Percentiles rank a stretch among this genome's conserved stretches.
These are phyloP conservation scores for Aegilops tauschii DNA, from an alignment of 176 grass and related monocot genomes.

Conservation along the genomic window DNA sequence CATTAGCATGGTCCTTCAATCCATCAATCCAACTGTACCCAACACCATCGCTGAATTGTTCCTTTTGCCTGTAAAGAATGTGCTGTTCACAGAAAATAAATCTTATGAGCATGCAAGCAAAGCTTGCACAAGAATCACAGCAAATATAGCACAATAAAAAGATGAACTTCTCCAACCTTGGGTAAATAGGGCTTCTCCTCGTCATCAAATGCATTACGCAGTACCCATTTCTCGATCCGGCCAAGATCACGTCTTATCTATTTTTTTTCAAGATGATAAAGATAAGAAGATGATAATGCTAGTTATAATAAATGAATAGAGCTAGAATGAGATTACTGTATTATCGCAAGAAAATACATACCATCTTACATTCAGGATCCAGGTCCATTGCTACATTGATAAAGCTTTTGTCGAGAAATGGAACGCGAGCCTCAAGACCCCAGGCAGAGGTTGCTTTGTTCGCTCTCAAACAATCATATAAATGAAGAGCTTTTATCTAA, in stretches of 20 bases:
- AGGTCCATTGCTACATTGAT: slow-evolving; percentile 94
- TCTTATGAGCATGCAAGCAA: neutral
- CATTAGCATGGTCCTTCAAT: slow-evolving; percentile 82
- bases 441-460: slow-evolving; percentile 97
- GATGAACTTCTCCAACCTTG: slow-evolving; percentile 51
- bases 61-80: slow-evolving; percentile 98
- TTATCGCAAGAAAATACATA: slow-evolving; percentile 23
- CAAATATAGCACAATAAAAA: neutral
- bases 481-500: slow-evolving; percentile 98
- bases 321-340: neutral
- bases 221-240: slow-evolving; percentile 93
- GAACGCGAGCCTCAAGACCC: slow-evolving; percentile 94
- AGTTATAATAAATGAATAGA: neutral
- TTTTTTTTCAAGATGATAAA: slow-evolving; percentile 30
- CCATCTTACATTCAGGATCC: slow-evolving; percentile 99
- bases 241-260: slow-evolving; percentile 81
- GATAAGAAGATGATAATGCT: neutral
- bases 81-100: slow-evolving; percentile 59
- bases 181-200: slow-evolving; percentile 87
- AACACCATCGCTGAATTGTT: slow-evolving; percentile 98
- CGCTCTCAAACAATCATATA: slow-evolving; percentile 95
- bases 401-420: slow-evolving; percentile 93
- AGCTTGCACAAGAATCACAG: neutral
- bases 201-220: slow-evolving; percentile 95
- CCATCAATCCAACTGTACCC: slow-evolving; percentile 99